phyloP scores from a whole-genome alignment of 495 filamentous ascomycete species.

The Ascodesmis nigricans region DNA sequence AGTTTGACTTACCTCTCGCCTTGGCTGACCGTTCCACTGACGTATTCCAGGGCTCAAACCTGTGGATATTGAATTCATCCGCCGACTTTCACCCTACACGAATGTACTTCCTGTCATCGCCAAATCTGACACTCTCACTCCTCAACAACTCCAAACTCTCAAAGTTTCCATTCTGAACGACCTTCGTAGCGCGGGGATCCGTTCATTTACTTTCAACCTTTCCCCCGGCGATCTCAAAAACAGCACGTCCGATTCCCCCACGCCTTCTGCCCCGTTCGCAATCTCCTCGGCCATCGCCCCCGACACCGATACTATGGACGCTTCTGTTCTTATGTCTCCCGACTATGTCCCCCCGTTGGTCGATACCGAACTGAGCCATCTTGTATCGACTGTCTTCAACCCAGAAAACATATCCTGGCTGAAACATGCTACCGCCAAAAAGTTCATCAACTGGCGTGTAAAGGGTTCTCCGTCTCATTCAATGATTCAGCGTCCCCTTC shows the following conservation, averaged over 20 bases:
- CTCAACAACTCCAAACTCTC: conserved; percentile 34
- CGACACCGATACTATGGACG: conserved; percentile 83
- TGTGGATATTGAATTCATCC: conserved; percentile 56
- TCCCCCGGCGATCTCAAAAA: conserved; percentile 18
- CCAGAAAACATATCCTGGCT: conserved; percentile 66
- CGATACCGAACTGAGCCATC: conserved; percentile 44
- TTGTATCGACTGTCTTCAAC: conserved; percentile 59
- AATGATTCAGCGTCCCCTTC: neutral
- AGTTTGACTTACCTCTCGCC: conserved; percentile 26
- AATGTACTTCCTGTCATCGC: conserved; percentile 74
- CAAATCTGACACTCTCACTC: conserved; percentile 46
- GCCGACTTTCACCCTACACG: conserved; percentile 48
- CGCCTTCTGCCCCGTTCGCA: conserved; percentile 37
- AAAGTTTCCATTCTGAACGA: conserved; percentile 41
- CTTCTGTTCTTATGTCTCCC: conserved; percentile 80
- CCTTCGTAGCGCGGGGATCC: conserved; percentile 37
- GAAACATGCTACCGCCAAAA: conserved; percentile 66
- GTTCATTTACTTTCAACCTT: conserved; percentile 44
- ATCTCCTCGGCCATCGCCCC: conserved; percentile 56
- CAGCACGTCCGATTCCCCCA: neutral
- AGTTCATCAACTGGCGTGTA: conserved; percentile 48
- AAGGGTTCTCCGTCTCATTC: neutral
- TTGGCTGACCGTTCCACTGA: conserved; percentile 12
- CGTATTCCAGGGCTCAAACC: conserved; percentile 37
- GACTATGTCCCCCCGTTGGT: conserved; percentile 76